Percentiles rank a stretch among this genome's conserved stretches.
These are phyloP conservation scores for Boletellus ananas DNA, from an alignment of 768 basidiomycete genomes.

Conservation along the genomic window DNA sequence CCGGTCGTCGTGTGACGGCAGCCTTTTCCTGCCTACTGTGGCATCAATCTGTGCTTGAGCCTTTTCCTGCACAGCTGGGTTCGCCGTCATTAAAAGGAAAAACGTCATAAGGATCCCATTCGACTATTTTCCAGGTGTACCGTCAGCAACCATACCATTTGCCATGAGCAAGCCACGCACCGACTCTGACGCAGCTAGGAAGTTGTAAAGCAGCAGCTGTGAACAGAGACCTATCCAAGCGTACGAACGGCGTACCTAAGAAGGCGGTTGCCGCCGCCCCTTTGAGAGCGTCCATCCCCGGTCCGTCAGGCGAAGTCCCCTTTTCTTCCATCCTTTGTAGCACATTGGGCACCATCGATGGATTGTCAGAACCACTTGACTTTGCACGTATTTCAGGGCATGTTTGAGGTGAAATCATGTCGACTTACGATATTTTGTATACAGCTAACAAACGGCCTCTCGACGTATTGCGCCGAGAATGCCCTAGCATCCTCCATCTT, in stretches of 20 bases:
- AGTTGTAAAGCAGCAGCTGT: too few relatives aligned
- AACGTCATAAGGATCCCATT: neutral
- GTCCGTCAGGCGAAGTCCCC: neutral
- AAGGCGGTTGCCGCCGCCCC: neutral
- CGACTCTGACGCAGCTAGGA: neutral
- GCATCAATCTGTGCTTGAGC: neutral
- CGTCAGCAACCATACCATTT: too few relatives aligned
- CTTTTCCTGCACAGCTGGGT: neutral
- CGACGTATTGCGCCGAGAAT: neutral
- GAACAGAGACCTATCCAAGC: neutral
- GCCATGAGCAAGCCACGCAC: neutral
- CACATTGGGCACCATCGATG: conserved; percentile 2
- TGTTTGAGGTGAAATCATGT: neutral
- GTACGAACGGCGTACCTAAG: neutral
- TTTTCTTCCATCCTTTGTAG: neutral
- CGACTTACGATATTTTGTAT: conserved; percentile 4
- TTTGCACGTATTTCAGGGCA: neutral
- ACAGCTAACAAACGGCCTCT: conserved; percentile 1
- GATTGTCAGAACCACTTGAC: neutral
- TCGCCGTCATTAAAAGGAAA: neutral
- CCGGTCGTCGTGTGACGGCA: neutral
- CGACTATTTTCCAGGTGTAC: neutral
- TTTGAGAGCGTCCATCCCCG: neutral
- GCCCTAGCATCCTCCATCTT: neutral
- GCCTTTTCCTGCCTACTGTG: neutral